Evolutionary conservation across 495 filamentous ascomycete species (phyloP), one percentile per base, ranked within the genome.

Genomic region (Staphylotrichum longicolle): DNA sequence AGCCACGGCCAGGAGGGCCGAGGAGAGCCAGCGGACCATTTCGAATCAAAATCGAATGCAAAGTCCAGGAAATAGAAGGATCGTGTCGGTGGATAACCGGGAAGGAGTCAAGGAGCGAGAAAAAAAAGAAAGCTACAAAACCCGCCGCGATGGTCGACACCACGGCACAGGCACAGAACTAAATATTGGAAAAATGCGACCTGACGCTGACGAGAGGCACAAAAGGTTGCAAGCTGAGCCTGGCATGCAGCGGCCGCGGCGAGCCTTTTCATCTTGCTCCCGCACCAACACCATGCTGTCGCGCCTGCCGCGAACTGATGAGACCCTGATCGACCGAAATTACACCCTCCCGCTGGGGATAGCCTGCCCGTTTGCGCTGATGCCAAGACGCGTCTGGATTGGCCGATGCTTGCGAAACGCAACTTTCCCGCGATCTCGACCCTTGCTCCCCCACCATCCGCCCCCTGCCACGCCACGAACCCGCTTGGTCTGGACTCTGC

Each of bases 161-260:
- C 48, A 20, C 49, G 20, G 6, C 15, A 15, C 7, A 58, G 34
- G 20, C 20, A 27, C 20, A 27, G 33, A n/a, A 14, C 32, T 3
- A 9, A 30, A 6, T 14, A 27, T 48, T 41, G 34, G 32, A 57
- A 57, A 39, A 39, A 6, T 6, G 37, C 5, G 7, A 40, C 33
- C 3, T 27, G 33, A 48, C 47, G 33, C 6, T 5, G 30, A 39
- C 14, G 32, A 41, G 8, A 30, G 8, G n/a, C 8, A 48, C 9
- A 57, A 37, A 30, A 41, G 44, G 57, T 46, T 10, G 58, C 48
- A 53, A 52, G 48, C 58, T 60, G 49, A 60, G 41, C 27, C 39
- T 37, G 7, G 49, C 37, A 3, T 5, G 54, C 39, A 34, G 15
- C 34, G 47, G 48, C 48, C 48, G 37, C 30, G 10, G 30, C 40